A percentile compares a stretch with the other conserved stretches of the same genome.
Conservation (phyloP, 2,329 filamentous ascomycete genomes). For the Clonostachys sp. region DNA sequence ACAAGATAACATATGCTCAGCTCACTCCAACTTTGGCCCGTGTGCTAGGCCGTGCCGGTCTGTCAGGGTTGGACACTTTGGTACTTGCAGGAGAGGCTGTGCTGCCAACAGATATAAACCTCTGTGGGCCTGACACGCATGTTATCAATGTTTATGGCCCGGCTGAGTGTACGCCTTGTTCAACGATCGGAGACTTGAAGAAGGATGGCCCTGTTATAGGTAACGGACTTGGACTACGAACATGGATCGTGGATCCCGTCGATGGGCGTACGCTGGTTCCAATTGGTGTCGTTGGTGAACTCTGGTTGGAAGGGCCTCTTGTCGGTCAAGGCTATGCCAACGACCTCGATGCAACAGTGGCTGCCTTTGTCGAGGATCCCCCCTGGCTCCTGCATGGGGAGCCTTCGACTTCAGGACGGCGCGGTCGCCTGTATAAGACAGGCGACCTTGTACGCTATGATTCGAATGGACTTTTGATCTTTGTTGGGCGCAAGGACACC, state of each 20-base stretch:
- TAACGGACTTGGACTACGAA: conserved; percentile 2
- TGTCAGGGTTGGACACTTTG: conserved; percentile 9
- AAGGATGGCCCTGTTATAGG: conserved; percentile 5
- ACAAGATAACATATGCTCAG: conserved; percentile 4
- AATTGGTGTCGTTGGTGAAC: conserved; percentile 68
- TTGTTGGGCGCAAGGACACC: conserved; percentile 69
- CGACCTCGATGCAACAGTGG: conserved; percentile 41
- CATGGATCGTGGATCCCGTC: conserved; percentile 32
- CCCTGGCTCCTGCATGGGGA: conserved; percentile 23
- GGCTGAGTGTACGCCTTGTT: not conserved
- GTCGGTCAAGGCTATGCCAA: conserved; percentile 61
- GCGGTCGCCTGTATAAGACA: conserved; percentile 74
- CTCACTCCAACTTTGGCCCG: conserved; percentile 10
- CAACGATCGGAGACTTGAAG: not conserved
- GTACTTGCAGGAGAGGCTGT: conserved; percentile 13
- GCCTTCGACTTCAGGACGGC: conserved; percentile 8
- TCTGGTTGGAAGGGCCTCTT: conserved; percentile 84
- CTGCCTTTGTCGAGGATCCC: conserved; percentile 55
- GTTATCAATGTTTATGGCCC: not conserved
- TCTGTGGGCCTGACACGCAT: not conserved
- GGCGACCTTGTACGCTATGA: conserved; percentile 80
- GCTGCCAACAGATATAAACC: conserved; percentile 4
- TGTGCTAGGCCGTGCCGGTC: conserved; percentile 8
- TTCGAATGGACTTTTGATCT: conserved; percentile 68
- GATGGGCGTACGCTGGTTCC: conserved; percentile 14